Base-by-base conservation (phyloP, 352 stramenopile genomes). In the Globisporangium takayamanum region DNA sequence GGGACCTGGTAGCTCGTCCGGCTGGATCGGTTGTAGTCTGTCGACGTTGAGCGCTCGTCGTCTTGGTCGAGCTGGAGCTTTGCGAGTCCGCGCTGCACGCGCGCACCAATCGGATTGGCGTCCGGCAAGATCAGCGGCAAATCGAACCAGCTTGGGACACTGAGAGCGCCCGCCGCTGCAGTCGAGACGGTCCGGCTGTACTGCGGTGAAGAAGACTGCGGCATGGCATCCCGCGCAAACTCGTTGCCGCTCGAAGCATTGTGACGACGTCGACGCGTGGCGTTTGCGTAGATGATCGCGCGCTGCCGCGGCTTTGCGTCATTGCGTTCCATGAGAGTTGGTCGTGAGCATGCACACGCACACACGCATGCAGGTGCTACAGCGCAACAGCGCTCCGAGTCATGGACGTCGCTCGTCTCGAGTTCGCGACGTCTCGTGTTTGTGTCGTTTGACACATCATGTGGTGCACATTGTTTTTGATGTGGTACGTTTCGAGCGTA, bases 141-240 rank as follows among this genome's bases (percentile, higher is more conserved):
- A 44, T 90, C 78, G 64, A 87, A 87, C 78, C 76, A 88, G 45
- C 64, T 74, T 15, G 80, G 78, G 26, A 71, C 63, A 14, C 44
- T 50, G 6, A 66, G 49, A 16, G 53, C 49, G 6, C 22, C 26
- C 50, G 57, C 20, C 39, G 57, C 28, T 57, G 20, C 10, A 10
- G 33, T 39, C 10, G 5, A 39, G 10, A 12, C 11, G 5, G 10
- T 7, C 11, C 25, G 16, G 12, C n/a, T 25, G 44, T 49, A n/a
- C 12, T 18, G 41, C 12, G 2, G 18, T 45, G 12, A 18, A 16
- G 44, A 16, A 25, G 44, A 12, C n/a, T 49, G 44, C 44, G 7
- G 44, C 44, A 11, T 10, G 16, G 10, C 44, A 15, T 49, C n/a
- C 16, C 44, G 44, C n/a, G 44, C 44, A 25, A 28, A 1, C 25